Conservation (phyloP, 2,329 filamentous ascomycete species). For the Colletotrichum nymphaeae region DNA sequence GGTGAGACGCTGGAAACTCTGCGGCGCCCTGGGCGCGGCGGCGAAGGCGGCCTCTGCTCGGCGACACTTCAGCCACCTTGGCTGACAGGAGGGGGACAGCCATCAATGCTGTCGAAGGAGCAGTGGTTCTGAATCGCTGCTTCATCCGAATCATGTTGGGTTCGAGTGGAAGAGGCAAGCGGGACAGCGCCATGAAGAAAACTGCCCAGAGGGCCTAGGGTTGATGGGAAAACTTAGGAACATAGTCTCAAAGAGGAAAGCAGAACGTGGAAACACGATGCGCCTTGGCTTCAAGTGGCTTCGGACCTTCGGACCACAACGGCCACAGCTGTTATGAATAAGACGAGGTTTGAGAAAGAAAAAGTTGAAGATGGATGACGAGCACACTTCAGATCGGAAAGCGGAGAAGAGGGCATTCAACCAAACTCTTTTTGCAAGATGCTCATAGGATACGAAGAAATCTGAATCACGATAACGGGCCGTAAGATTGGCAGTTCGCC, state of each 20-base stretch:
- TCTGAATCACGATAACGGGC: slow-evolving; percentile 14
- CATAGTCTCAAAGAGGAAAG: slow-evolving; percentile 12
- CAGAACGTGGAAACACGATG: background rate
- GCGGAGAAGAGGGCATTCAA: background rate
- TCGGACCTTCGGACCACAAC: background rate
- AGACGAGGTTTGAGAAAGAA: background rate
- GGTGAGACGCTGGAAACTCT: background rate
- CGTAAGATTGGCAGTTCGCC: background rate
- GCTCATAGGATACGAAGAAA: slow-evolving; percentile 2
- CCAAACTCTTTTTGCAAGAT: background rate
- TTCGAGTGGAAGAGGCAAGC: background rate
- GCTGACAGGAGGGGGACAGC: slow-evolving; percentile 7
- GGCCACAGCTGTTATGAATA: background rate
- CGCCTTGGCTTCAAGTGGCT: background rate
- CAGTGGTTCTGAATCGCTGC: background rate
- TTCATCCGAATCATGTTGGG: slow-evolving; percentile 6
- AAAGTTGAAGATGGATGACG: slow-evolving; percentile 18
- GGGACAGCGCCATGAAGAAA: slow-evolving; percentile 11
- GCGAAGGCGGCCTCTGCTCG: slow-evolving; percentile 10
- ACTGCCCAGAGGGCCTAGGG: background rate
- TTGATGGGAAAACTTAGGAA: background rate
- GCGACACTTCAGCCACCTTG: slow-evolving; percentile 6
- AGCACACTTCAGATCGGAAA: slow-evolving; percentile 6
- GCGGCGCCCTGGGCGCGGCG: background rate
- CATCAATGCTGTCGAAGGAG: background rate